These are phyloP conservation scores for Boletus semigastroideus DNA, from an alignment of 1,284 basidiomycete genomes.

Conservation along the genomic window DNA sequence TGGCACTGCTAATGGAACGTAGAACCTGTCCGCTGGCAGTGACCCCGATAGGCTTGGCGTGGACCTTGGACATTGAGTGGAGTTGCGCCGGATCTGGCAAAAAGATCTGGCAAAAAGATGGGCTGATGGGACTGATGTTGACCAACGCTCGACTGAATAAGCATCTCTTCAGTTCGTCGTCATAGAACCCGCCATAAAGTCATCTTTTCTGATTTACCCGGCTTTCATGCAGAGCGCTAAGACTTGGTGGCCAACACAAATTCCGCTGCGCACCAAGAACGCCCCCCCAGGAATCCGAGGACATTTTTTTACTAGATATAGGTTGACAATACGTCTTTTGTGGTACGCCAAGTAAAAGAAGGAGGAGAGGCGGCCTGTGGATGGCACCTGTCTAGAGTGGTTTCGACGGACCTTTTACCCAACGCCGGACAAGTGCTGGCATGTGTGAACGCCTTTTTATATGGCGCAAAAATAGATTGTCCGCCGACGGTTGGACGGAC, in stretches of 20 bases:
- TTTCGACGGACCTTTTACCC: not conserved
- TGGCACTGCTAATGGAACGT: not conserved
- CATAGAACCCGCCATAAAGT: slow-evolving; percentile 2
- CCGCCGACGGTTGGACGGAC: not conserved
- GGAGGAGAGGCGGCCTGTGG: no score
- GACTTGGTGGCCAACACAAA: not conserved
- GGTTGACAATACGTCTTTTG: not conserved
- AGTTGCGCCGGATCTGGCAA: slow-evolving; percentile 3
- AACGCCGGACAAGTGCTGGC: not conserved
- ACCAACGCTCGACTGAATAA: not conserved
- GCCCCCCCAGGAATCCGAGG: not conserved
- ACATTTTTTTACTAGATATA: not conserved
- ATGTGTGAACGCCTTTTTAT: not conserved
- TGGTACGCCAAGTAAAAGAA: no score
- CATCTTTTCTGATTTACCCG: slow-evolving; percentile 4
- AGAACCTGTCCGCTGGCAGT: slow-evolving; percentile 3
- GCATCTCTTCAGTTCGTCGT: not conserved
- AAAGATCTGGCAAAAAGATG: no score
- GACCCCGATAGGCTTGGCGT: slow-evolving; percentile 4
- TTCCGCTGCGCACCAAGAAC: not conserved
- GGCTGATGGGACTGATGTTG: not conserved
- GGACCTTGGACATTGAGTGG: not conserved
- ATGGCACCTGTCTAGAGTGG: not conserved
- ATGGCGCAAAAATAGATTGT: not conserved
- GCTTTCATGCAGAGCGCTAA: not conserved